These are phyloP conservation scores for Phlyctochytrium planicorne DNA, from an alignment of 192 early-diverging fungal genomes.

Conservation along the genomic window DNA sequence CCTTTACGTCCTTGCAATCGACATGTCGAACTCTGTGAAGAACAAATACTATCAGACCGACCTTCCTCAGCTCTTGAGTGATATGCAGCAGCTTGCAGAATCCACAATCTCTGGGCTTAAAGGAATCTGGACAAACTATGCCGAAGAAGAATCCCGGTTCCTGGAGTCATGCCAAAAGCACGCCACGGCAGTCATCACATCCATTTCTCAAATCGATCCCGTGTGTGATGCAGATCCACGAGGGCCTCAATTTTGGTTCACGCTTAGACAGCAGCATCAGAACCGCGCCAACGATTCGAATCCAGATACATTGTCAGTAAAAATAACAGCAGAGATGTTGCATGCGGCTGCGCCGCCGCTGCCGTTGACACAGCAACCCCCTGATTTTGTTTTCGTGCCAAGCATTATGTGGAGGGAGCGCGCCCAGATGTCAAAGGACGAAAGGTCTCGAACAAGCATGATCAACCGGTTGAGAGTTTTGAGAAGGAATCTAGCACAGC, in stretches of 20 bases:
- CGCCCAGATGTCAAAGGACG: slow-evolving; percentile 54
- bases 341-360: slow-evolving; percentile 10
- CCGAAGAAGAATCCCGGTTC: slow-evolving; percentile 41
- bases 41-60: slow-evolving; percentile 62
- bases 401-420: slow-evolving; percentile 42
- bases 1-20: slow-evolving; percentile 63
- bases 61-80: slow-evolving; percentile 60
- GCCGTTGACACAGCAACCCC: not conserved
- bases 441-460: slow-evolving; percentile 59
- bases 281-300: not conserved
- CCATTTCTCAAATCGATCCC: slow-evolving; percentile 49
- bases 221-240: slow-evolving; percentile 45
- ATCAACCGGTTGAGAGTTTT: slow-evolving; percentile 66
- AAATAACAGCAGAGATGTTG: not conserved
- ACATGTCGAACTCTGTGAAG: slow-evolving; percentile 62
- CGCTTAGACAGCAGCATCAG: slow-evolving; percentile 32
- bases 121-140: slow-evolving; percentile 52
- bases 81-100: slow-evolving; percentile 61
- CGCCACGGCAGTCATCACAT: slow-evolving; percentile 29
- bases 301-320: not conserved
- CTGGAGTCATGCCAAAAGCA: slow-evolving; percentile 8
- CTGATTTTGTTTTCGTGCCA: slow-evolving; percentile 34
- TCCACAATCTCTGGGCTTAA: slow-evolving; percentile 53
- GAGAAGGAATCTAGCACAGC: slow-evolving; percentile 43
- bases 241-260: slow-evolving; percentile 36